Percentiles rank a stretch among this genome's conserved stretches.
Conservation (phyloP, 495 filamentous ascomycete species). For the Neurospora africana region DNA sequence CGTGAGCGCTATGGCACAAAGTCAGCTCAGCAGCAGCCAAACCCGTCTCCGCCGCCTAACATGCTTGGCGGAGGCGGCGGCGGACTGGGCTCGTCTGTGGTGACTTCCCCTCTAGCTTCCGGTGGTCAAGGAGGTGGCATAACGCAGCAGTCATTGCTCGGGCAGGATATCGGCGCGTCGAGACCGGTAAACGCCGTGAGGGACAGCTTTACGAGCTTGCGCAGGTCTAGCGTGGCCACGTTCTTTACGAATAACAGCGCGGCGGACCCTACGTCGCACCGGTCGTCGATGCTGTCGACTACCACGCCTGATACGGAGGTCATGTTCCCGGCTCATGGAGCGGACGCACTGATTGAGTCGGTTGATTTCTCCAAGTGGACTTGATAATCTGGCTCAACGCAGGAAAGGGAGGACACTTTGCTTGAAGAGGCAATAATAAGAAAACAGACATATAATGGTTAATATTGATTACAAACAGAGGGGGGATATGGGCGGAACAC, state of each 20-base stretch:
- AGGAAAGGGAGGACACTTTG: neutral
- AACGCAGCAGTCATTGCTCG: slow-evolving; percentile 6
- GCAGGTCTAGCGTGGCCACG: slow-evolving; percentile 44
- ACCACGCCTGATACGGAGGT: slow-evolving; percentile 39
- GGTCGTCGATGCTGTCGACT: slow-evolving; percentile 40
- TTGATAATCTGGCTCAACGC: slow-evolving; percentile 7
- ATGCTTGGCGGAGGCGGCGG: slow-evolving; percentile 11
- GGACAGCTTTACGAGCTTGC: slow-evolving; percentile 40
- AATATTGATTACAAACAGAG: neutral
- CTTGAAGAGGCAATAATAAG: neutral
- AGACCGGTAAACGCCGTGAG: slow-evolving; percentile 35
- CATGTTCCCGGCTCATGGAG: slow-evolving; percentile 20
- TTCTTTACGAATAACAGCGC: slow-evolving; percentile 39
- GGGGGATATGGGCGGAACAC: neutral
- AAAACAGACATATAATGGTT: neutral
- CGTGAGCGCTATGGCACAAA: slow-evolving; percentile 48
- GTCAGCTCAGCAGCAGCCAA: slow-evolving; percentile 20
- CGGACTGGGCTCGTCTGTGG: slow-evolving; percentile 1
- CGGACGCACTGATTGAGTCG: slow-evolving; percentile 42
- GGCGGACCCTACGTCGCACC: slow-evolving; percentile 37
- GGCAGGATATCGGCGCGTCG: slow-evolving; percentile 11
- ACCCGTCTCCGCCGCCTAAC: slow-evolving; percentile 31
- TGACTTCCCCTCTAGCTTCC: neutral
- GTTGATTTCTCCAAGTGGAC: slow-evolving; percentile 56
- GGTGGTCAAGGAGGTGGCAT: slow-evolving; percentile 5